A percentile compares a stretch with the other conserved stretches of the same genome.
Evolutionary conservation across 768 basidiomycete species (phyloP).

Genomic region (Clitopilus passeckerianus): DNA sequence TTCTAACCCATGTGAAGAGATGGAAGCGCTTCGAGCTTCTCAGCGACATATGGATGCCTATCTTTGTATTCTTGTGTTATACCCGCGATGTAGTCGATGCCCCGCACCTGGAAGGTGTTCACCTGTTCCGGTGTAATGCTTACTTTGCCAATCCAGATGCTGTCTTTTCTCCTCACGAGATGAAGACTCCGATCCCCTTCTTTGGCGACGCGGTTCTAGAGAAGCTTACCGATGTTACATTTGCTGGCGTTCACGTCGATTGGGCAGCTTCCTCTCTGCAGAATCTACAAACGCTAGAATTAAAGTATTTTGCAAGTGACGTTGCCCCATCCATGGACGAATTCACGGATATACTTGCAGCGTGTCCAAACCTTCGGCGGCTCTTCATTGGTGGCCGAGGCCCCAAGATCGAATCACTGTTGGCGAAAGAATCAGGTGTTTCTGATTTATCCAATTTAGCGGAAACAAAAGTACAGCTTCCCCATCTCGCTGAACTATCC

Average conservation of each 20-base stretch:
- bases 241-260: slow-evolving; percentile 56
- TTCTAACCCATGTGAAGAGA: slow-evolving; percentile 38
- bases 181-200: slow-evolving; percentile 35
- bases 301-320: slow-evolving; percentile 52
- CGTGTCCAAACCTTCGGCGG: slow-evolving; percentile 33
- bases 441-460: no score
- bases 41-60: slow-evolving; percentile 57
- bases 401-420: slow-evolving; percentile 24
- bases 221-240: slow-evolving; percentile 33
- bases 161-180: slow-evolving; percentile 35
- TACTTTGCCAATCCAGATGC: slow-evolving; percentile 44
- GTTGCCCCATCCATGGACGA: slow-evolving; percentile 49
- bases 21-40: slow-evolving; percentile 48
- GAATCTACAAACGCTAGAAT: slow-evolving; percentile 40
- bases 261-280: slow-evolving; percentile 38
- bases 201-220: slow-evolving; percentile 34
- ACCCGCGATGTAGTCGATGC: slow-evolving; percentile 26
- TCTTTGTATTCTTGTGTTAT: slow-evolving; percentile 44
- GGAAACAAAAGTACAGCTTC: slow-evolving; percentile 11
- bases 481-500: slow-evolving; percentile 27
- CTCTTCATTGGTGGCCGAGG: slow-evolving; percentile 54
- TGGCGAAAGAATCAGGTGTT: not conserved
- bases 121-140: slow-evolving; percentile 52
- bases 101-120: slow-evolving; percentile 33
- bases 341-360: slow-evolving; percentile 36